Evolutionary conservation across 495 filamentous ascomycete species (phyloP), one percentile per base, ranked within the genome.

Genomic region (Venustampulla echinocandica): DNA sequence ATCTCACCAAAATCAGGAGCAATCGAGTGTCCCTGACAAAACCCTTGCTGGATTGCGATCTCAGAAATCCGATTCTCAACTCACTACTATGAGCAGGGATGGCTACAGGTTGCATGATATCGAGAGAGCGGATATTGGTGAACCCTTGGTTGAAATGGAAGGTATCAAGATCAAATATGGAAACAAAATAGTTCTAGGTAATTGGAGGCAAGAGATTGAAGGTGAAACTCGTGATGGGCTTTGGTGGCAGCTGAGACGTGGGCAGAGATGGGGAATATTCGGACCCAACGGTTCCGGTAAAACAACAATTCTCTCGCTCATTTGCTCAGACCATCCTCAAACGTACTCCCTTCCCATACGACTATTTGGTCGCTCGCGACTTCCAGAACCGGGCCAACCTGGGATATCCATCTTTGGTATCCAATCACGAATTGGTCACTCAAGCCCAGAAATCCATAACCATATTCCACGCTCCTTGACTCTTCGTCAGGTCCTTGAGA

Each of bases 291-390:
- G 82, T 15, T 85, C 81, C 10, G 85, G 85, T 7, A 98, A 98
- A 65, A 97, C 92, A 0, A 98, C 92, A 0, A 70, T 98, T 40
- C 73, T 95, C 13, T 92, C 89, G 1, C 69, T 98, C 11, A 84
- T 98, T 51, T 92, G 86, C 27, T 95, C 90, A 2, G 92, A 98
- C 59, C 92, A 98, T 51, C 92, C 92, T 0, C 89, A 95, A 61
- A 77, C 90, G 1, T 98, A 97, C 61, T 87, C 87, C 2, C 75
- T 85, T 19, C 90, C 90, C 13, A 82, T 98, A 40, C 78, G 76
- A 50, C 68, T 95, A 28, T 95, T 98, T 52, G 86, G 87, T 1
- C 80, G 81, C 18, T 81, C 81, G 35, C 77, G 92, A 7, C 73
- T 95, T 2, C 88, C 90, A 0, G 74, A 81, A 40, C 71, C 70